Conservation (phyloP, 192 early-diverging fungal genomes). For the Backusella luteola region DNA sequence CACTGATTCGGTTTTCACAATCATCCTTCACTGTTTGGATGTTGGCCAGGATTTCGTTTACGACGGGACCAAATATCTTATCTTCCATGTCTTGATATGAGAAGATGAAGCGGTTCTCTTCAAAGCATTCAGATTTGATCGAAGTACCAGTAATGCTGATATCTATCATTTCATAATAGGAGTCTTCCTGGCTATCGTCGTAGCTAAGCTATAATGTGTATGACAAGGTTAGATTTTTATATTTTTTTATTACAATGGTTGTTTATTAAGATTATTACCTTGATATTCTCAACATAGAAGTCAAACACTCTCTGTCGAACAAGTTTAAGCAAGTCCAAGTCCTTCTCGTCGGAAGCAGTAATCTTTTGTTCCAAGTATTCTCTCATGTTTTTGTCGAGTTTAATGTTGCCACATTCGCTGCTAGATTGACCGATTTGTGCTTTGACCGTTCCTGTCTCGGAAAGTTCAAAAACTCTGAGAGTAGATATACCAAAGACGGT, state of each 20-base stretch:
- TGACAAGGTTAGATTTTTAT: not conserved
- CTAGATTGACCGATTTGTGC: not conserved
- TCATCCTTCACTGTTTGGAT: too few relatives aligned
- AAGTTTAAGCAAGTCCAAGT: not conserved
- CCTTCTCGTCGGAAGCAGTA: not conserved
- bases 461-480: not conserved
- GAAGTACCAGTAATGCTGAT: not conserved
- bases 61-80: not conserved
- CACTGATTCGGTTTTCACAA: too few relatives aligned
- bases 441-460: not conserved
- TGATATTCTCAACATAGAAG: not conserved
- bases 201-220: not conserved
- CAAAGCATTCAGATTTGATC: not conserved
- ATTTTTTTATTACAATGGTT: not conserved
- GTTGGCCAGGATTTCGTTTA: too few relatives aligned
- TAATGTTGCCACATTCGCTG: not conserved
- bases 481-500: not conserved
- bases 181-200: not conserved
- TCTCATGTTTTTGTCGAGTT: not conserved
- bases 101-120: not conserved
- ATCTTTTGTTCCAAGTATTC: not conserved
- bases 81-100: not conserved
- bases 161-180: too few relatives aligned
- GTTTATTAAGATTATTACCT: not conserved
- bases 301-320: not conserved